phyloP scores from a whole-genome alignment of 1,284 basidiomycete genomes.

The Puccinia triticina region DNA sequence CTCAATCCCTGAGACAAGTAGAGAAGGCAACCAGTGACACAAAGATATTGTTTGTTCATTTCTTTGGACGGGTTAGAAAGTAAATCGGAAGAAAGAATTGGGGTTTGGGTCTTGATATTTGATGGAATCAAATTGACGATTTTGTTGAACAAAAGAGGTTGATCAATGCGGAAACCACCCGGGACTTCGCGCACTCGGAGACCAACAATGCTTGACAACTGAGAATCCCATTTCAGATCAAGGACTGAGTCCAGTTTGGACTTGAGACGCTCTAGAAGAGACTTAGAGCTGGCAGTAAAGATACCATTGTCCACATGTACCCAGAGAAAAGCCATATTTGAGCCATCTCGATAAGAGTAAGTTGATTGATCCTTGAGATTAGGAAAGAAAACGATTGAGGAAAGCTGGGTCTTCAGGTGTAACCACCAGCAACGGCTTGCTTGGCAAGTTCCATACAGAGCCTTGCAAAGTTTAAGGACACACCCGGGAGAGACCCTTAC shows the following conservation, averaged over 20 bases:
- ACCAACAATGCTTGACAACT: no score
- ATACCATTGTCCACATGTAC: background rate
- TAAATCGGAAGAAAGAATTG: no score
- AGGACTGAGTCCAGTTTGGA: no score
- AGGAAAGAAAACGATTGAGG: background rate
- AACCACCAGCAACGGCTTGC: background rate
- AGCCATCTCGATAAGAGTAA: background rate
- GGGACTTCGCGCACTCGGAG: background rate
- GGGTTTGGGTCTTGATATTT: background rate
- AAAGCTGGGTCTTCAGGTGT: background rate
- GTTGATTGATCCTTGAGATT: background rate
- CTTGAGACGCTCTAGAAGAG: no score
- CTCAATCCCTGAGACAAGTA: constrained; percentile 5
- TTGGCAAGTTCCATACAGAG: background rate
- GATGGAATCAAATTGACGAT: background rate
- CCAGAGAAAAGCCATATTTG: background rate
- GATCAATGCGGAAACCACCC: background rate
- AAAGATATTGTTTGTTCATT: constrained; percentile 5
- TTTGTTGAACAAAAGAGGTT: background rate
- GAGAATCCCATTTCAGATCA: no score
- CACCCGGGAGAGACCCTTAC: background rate
- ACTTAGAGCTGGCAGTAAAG: no score
- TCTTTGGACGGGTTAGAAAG: background rate
- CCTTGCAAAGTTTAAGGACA: background rate
- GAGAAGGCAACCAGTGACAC: background rate